Evolutionary conservation across 2,329 filamentous ascomycete genomes (phyloP).

Genomic region (Talaromyces pinophilus): DNA sequence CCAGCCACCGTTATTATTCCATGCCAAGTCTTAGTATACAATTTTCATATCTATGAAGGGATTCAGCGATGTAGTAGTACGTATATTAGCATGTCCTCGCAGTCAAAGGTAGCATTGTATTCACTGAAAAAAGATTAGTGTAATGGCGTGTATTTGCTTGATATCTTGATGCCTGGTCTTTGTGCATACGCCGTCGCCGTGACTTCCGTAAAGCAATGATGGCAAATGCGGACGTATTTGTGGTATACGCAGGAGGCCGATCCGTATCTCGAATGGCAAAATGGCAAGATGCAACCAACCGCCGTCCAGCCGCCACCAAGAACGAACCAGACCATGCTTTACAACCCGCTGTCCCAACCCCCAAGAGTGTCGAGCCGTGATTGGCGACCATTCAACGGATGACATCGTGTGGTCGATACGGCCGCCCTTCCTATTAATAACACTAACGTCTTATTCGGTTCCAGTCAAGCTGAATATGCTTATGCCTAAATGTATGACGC

Average conservation of each 20-base stretch:
- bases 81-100: neutral
- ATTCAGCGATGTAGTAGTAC: neutral
- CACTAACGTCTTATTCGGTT: neutral
- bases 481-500: constrained; percentile 16
- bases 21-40: constrained; percentile 1
- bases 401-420: constrained; percentile 11
- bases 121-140: neutral
- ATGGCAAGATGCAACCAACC: constrained; percentile 5
- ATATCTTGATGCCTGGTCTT: neutral
- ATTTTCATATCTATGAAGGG: neutral
- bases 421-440: constrained; percentile 13
- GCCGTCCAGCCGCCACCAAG: constrained; percentile 1
- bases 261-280: constrained; percentile 12
- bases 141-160: neutral
- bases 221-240: neutral
- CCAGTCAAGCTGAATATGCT: constrained; percentile 9
- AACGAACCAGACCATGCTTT: constrained; percentile 10
- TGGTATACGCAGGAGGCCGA: neutral
- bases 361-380: constrained; percentile 8
- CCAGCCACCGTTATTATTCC: constrained; percentile 8
- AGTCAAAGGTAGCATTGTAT: neutral
- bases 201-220: neutral
- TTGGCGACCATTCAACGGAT: constrained; percentile 7
- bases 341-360: constrained; percentile 10
- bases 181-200: neutral